Evolutionary conservation across 2,329 filamentous ascomycete species (phyloP).

Genomic region (Magnaporthiopsis poae): DNA sequence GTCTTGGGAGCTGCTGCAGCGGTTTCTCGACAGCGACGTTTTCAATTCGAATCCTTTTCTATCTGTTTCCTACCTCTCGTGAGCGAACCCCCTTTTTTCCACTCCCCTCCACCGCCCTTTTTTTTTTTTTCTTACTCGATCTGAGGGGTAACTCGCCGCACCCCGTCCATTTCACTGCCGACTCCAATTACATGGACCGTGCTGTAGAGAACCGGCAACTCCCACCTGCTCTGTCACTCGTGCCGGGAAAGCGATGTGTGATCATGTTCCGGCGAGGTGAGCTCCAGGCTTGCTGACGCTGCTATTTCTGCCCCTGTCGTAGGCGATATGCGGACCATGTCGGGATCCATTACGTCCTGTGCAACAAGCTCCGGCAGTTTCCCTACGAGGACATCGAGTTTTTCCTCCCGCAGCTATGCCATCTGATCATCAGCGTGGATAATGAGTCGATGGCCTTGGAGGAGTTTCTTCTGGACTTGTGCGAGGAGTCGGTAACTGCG

Average conservation of each 20-base stretch:
- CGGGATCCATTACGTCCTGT: conserved; percentile 80
- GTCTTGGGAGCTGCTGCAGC: conserved; percentile 81
- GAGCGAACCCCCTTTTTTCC: conserved; percentile 31
- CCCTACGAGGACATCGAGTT: conserved; percentile 88
- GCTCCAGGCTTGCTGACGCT: background rate
- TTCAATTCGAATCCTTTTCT: conserved; percentile 86
- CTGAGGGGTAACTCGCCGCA: background rate
- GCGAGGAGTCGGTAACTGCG: conserved; percentile 78
- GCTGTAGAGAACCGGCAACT: background rate
- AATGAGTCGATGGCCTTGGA: conserved; percentile 87
- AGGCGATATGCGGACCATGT: conserved; percentile 84
- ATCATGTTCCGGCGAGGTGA: background rate
- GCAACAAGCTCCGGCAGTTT: conserved; percentile 79
- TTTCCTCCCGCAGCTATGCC: conserved; percentile 80
- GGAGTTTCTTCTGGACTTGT: conserved; percentile 76
- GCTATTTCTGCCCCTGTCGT: conserved; percentile 10
- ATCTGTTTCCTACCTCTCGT: conserved; percentile 81
- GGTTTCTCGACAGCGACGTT: conserved; percentile 87
- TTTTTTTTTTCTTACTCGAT: background rate
- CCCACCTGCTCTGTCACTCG: background rate
- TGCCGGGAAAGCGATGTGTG: background rate
- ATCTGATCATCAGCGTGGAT: conserved; percentile 77
- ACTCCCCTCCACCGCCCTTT: conserved; percentile 8
- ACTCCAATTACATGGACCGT: background rate
- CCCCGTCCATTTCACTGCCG: background rate